These are phyloP conservation scores for Kodamaea jinghongensis DNA, from an alignment of 805 yeast species.

Conservation along the genomic window DNA sequence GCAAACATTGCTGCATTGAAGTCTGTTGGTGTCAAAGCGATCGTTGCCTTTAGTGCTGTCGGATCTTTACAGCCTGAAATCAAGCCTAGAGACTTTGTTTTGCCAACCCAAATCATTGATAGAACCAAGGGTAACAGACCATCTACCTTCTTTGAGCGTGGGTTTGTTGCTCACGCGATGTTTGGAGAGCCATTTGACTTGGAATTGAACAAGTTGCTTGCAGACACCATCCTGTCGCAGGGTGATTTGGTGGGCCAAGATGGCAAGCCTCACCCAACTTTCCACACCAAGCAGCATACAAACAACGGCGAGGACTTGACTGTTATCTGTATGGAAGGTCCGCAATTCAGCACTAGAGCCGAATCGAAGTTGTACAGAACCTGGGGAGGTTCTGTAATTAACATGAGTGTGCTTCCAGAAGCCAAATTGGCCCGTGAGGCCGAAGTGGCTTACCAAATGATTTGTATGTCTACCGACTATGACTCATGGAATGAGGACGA, in stretches of 20 bases:
- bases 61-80: constrained; percentile 90
- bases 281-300: constrained; percentile 62
- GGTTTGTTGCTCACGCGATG: constrained; percentile 95
- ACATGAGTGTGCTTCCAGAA: constrained; percentile 98
- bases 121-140: constrained; percentile 94
- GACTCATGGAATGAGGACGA: constrained; percentile 97
- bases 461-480: constrained; percentile 98
- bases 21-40: constrained; percentile 78
- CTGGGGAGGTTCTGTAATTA: constrained; percentile 93
- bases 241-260: constrained; percentile 57
- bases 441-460: constrained; percentile 94
- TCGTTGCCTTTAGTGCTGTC: constrained; percentile 92
- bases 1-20: constrained; percentile 97
- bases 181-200: constrained; percentile 96
- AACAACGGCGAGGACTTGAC: constrained; percentile 71
- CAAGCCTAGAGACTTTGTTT: constrained; percentile 92
- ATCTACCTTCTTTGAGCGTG: constrained; percentile 84
- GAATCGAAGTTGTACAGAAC: constrained; percentile 82
- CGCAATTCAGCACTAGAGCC: constrained; percentile 95
- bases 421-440: constrained; percentile 96
- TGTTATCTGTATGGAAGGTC: constrained; percentile 98
- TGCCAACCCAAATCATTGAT: constrained; percentile 94
- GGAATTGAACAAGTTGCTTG: constrained; percentile 62
- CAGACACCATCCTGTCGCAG: constrained; percentile 41
- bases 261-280: constrained; percentile 36